phyloP scores from a whole-genome alignment of 2,329 filamentous ascomycete species.

The Ophiostoma australiae region DNA sequence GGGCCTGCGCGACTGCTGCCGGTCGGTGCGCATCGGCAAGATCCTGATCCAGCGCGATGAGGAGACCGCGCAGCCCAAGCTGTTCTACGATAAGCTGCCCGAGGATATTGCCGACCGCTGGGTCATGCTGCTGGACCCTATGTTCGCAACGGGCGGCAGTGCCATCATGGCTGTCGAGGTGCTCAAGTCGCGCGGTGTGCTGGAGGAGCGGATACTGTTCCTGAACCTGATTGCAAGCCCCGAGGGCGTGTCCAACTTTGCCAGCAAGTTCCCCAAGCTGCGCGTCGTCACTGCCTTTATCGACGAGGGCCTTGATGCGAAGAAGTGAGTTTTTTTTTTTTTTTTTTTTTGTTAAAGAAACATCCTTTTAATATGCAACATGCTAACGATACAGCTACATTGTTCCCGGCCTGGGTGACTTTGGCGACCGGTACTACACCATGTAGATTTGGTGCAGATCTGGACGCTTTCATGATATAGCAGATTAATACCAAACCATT shows the following conservation, averaged over 20 bases:
- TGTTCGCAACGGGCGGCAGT: conserved; percentile 96
- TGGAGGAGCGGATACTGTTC: conserved; percentile 92
- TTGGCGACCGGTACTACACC: conserved; percentile 93
- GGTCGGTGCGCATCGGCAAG: conserved; percentile 96
- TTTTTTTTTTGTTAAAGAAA: background rate
- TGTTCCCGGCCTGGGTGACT: conserved; percentile 87
- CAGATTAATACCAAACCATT: background rate
- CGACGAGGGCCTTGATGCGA: conserved; percentile 88
- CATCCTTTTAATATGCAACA: background rate
- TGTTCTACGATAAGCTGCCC: conserved; percentile 97
- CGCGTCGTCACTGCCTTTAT: conserved; percentile 94
- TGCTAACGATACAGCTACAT: conserved; percentile 66
- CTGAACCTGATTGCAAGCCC: conserved; percentile 97
- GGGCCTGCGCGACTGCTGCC: conserved; percentile 89
- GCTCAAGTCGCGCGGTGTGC: conserved; percentile 81
- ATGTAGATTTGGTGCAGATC: conserved; percentile 46
- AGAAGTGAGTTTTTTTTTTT: conserved; percentile 60
- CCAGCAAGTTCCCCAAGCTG: conserved; percentile 79
- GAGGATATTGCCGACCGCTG: conserved; percentile 88
- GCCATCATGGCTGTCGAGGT: conserved; percentile 97
- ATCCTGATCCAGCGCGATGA: conserved; percentile 97
- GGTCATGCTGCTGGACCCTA: conserved; percentile 93
- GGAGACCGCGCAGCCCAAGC: conserved; percentile 82
- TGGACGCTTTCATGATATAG: background rate
- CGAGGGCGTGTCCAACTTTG: conserved; percentile 83